These are phyloP conservation scores for Sextonia rubra DNA, from an alignment of 164 flowering plant genomes.

Conservation along the genomic window DNA sequence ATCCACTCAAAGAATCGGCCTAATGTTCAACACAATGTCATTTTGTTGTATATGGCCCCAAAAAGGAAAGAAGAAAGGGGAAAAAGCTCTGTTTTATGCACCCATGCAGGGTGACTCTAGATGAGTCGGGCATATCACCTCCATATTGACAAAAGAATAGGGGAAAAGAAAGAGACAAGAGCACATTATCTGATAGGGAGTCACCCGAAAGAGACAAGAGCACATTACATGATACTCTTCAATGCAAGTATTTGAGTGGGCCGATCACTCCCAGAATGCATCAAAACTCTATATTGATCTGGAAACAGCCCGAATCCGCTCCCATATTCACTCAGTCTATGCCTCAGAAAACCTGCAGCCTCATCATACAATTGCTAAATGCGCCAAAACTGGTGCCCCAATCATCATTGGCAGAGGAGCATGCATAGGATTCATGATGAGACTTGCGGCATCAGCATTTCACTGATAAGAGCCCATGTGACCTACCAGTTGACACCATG, in stretches of 20 bases:
- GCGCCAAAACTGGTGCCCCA: background rate
- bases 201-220: background rate
- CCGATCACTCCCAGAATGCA: background rate
- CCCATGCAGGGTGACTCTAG: constrained; percentile 4
- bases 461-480: constrained; percentile 2
- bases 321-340: background rate
- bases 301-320: too few relatives aligned
- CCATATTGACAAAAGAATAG: too few relatives aligned
- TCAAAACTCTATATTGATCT: too few relatives aligned
- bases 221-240: too few relatives aligned
- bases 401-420: background rate
- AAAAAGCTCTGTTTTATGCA: background rate
- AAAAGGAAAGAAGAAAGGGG: background rate
- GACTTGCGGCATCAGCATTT: constrained; percentile 8
- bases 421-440: constrained; percentile 8
- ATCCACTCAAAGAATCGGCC: background rate
- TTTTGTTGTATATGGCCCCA: background rate
- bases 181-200: background rate
- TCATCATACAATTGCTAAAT: constrained; percentile 6
- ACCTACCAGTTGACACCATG: background rate
- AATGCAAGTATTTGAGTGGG: background rate
- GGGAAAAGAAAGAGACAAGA: too few relatives aligned
- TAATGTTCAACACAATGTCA: background rate
- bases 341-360: background rate
- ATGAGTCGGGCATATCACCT: too few relatives aligned